Conservation (phyloP, 768 basidiomycete genomes). For the Hericium coralloides region DNA sequence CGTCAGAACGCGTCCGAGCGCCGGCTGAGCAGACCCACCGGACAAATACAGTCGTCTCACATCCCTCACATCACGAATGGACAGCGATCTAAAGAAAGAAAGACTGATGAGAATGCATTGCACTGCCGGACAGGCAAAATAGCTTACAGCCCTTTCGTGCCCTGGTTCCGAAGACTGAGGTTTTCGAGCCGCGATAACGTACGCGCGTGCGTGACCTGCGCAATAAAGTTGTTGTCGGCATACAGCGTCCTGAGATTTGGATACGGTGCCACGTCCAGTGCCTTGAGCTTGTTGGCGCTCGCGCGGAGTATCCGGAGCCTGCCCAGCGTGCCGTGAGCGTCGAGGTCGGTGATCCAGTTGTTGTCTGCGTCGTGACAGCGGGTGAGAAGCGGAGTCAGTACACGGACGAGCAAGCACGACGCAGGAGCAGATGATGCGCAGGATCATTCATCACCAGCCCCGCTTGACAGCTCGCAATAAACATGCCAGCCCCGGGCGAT, state of each 20-base stretch:
- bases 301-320: constrained; percentile 77
- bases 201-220: constrained; percentile 41
- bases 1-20: neutral
- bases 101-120: neutral
- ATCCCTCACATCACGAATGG: constrained; percentile 70
- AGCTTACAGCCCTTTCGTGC: constrained; percentile 66
- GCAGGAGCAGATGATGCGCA: constrained; percentile 2
- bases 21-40: constrained; percentile 41
- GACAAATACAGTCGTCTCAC: constrained; percentile 93
- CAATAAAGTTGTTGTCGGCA: constrained; percentile 75
- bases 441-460: constrained; percentile 13
- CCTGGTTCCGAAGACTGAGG: constrained; percentile 86
- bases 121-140: neutral
- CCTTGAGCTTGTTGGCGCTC: constrained; percentile 70
- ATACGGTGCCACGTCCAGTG: constrained; percentile 52
- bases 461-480: neutral
- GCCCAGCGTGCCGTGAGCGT: constrained; percentile 45
- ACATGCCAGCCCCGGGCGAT: neutral
- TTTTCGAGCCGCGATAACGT: constrained; percentile 73
- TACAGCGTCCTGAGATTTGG: constrained; percentile 82
- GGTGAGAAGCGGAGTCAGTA: constrained; percentile 5
- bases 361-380: constrained; percentile 41
- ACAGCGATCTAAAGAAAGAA: constrained; percentile 29
- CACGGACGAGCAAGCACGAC: constrained; percentile 3
- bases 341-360: constrained; percentile 55